Base-by-base conservation (phyloP, 1,284 basidiomycete species). In the Rhodotorula sp. region DNA sequence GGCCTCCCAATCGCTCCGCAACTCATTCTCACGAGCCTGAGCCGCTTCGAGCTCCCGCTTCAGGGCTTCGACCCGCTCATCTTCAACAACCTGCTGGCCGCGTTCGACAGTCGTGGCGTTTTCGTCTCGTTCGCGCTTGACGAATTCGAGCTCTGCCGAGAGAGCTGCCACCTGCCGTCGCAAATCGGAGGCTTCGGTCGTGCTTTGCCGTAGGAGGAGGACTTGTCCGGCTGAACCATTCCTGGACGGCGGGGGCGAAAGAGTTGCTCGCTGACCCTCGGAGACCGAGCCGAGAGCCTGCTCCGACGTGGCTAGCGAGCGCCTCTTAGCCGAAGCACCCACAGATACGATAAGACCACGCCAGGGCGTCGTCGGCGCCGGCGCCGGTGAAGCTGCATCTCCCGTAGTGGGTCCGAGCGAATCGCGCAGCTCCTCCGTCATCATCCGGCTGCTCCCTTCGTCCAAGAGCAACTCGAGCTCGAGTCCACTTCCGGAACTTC, bases 391-490 rank as follows among this genome's bases (percentile, higher is more conserved):
- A 33, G 22, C 30, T 15, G 12, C 33, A 4, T 49, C 24, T 7
- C 33, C 33, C 30, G 22, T 15, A 7, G 30, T 17, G 30, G 48
- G 33, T 24, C 48, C 49, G 42, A 42, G 37, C 37, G n/a, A 49
- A 45, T 45, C 29, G 20, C 29, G 49, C 42, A 64, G 24, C 20
- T 67, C 66, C 46, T 67, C 66, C n/a, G 54, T 48, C 66, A 67
- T 67, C n/a, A 67, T 24, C 4, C 48, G 46, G 20, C 54, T 57
- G 17, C 26, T 67, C 33, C 60, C 60, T 55, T 62, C 60, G 20
- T 67, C 66, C 8, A 67, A 55, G 18, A 67, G 55, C 1, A 67
- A 42, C 54, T 67, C 66, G 26, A 62, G 46, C 46, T 67, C 66
- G n/a, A 49, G 22, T 20, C 14, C 57, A 3, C 7, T 18, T 15